Percentiles rank a stretch among this genome's conserved stretches.
These are phyloP conservation scores for Gleditsia sinensis DNA, from an alignment of 306 rosid species.

Conservation along the genomic window DNA sequence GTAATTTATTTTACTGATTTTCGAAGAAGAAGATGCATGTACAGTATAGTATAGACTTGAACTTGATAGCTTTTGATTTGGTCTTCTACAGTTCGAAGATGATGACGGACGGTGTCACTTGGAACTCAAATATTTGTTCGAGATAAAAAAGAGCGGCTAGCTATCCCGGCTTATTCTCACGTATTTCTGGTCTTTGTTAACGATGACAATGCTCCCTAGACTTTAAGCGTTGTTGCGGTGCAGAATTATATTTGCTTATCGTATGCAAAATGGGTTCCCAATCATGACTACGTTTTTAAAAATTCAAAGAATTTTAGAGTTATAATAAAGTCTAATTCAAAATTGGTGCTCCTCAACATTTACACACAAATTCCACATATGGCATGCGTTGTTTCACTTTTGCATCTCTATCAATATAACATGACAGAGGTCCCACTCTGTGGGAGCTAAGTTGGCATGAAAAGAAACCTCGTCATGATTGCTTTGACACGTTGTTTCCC, in stretches of 20 bases:
- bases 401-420: slow-evolving; percentile 3
- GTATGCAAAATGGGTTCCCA: slow-evolving; percentile 1
- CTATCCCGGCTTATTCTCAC: background rate
- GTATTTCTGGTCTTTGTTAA: background rate
- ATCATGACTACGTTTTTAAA: too few species aligned
- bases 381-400: background rate
- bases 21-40: too few species aligned
- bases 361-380: background rate
- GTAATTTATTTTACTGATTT: too few species aligned
- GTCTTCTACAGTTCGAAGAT: slow-evolving; percentile 53
- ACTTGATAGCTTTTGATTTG: slow-evolving; percentile 9
- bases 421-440: background rate
- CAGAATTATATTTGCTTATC: background rate
- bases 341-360: background rate
- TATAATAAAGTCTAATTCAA: too few species aligned
- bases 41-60: too few species aligned
- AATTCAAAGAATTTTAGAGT: too few species aligned
- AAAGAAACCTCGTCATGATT: background rate
- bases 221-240: background rate
- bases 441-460: background rate
- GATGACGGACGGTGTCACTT: slow-evolving; percentile 51
- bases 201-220: background rate
- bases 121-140: slow-evolving; percentile 53
- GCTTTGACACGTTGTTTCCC: background rate
- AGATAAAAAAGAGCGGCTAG: slow-evolving; percentile 46